A percentile compares a stretch with the other conserved stretches of the same genome.
These are phyloP conservation scores for Backusella mclennaniae DNA, from an alignment of 192 early-diverging fungal genomes.

Conservation along the genomic window DNA sequence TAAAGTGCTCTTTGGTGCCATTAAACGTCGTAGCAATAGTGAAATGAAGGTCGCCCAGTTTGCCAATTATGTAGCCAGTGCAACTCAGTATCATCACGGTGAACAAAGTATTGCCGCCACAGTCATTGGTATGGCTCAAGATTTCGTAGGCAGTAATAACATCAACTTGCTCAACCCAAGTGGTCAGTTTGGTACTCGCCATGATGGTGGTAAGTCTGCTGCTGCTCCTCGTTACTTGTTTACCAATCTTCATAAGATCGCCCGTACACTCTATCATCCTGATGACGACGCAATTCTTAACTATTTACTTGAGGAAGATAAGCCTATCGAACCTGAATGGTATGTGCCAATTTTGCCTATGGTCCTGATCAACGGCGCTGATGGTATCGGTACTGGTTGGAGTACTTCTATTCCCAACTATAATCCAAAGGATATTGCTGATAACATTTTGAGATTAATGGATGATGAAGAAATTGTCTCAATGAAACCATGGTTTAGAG, in stretches of 20 bases:
- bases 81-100: conserved; percentile 94
- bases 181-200: conserved; percentile 92
- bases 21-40: conserved; percentile 75
- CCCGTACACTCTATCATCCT: conserved; percentile 75
- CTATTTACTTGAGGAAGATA: conserved; percentile 87
- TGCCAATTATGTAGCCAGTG: conserved; percentile 85
- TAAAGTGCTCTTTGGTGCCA: conserved; percentile 86
- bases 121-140: conserved; percentile 91
- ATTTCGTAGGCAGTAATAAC: conserved; percentile 96
- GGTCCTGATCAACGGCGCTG: conserved; percentile 90
- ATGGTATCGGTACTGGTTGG: conserved; percentile 96
- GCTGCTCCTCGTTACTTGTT: conserved; percentile 98
- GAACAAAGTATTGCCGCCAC: conserved; percentile 80
- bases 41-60: conserved; percentile 92
- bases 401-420: conserved; percentile 80
- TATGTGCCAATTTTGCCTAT: conserved; percentile 92
- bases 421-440: conserved; percentile 87
- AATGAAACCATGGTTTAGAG: conserved; percentile 94
- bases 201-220: conserved; percentile 90
- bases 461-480: conserved; percentile 61
- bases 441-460: conserved; percentile 82
- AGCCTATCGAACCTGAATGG: conserved; percentile 93
- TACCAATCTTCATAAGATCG: conserved; percentile 69
- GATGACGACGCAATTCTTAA: conserved; percentile 82
- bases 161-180: conserved; percentile 77